Base-by-base conservation (phyloP, 2,329 filamentous ascomycete species). In the Hirsutella thompsonii region DNA sequence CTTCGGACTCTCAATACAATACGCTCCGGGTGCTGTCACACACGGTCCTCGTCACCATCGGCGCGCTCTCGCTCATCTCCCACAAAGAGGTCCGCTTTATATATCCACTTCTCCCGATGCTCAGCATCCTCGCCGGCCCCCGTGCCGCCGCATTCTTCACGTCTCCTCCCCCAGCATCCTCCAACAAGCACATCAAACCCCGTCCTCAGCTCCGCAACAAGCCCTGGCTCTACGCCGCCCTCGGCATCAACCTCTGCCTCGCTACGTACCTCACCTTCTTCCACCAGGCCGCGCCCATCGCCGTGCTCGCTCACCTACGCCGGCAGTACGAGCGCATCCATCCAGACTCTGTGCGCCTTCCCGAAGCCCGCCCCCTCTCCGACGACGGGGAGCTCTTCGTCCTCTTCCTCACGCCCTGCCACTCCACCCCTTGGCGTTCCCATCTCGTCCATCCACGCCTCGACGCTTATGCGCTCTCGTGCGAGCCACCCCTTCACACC, bases 31-130 rank as follows among this genome's bases (percentile, higher is more conserved):
- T 46, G 29, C 63, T 89, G 8, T 68, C 77, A 9, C 67, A 69
- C 23, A 67, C 76, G 8, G 69, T 81, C 34, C 47, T 80, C 41
- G 60, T 76, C 23, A 83, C 81, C 43, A 63, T 83, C 9, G 56
- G 64, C 1, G 59, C 68, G 2, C 71, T 96, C 28, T 94, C 86
- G 2, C 55, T 84, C 37, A 84, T 96, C 49, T 79, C 87, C 1
- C 92, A 98, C 65, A 98, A 98, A 60, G 92, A 98, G 69, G 85
- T 94, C 51, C 86, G 92, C 53, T 98, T 98, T 66, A 84, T 96
- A 49, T 94, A 94, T 54, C 90, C 92, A 1, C 72, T 98, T 16
- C 72, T 96, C 2, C 90, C 92, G 2, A 72, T 81, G n/a, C 72
- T 98, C 6, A 86, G 92, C 56, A 66, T 94, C 46, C 67, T 96